Evolutionary conservation across 1,139 yeast species (phyloP).

Genomic region (Kazachstania sp.): DNA sequence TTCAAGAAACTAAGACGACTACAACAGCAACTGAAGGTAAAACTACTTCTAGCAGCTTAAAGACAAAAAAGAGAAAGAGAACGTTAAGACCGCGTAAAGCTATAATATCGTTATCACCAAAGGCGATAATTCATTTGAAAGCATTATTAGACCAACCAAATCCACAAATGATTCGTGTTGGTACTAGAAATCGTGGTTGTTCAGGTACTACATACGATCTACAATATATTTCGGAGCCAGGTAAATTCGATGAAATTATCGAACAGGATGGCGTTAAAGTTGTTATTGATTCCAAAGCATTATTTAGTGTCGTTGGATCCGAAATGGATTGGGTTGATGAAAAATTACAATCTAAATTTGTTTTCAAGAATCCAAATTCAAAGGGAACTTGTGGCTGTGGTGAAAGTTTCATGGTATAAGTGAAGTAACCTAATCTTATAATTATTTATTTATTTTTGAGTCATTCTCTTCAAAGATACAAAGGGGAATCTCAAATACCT

Average conservation of each 20-base stretch:
- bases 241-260: conserved; percentile 86
- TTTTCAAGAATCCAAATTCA: conserved; percentile 89
- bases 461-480: too few relatives aligned
- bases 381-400: conserved; percentile 99
- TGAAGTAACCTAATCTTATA: background rate
- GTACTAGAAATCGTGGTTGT: conserved; percentile 94
- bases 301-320: conserved; percentile 89
- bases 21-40: background rate
- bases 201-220: conserved; percentile 88
- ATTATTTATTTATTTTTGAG: background rate
- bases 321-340: conserved; percentile 99
- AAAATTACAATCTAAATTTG: conserved; percentile 77
- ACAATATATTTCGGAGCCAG: conserved; percentile 83
- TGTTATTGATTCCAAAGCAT: conserved; percentile 87
- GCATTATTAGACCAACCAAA: conserved; percentile 67
- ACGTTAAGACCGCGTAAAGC: conserved; percentile 79
- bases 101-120: conserved; percentile 66
- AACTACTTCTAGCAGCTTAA: conserved; percentile 15
- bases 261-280: conserved; percentile 92
- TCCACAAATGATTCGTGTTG: conserved; percentile 83
- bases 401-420: conserved; percentile 88
- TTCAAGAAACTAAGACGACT: conserved; percentile 10
- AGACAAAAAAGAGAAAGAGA: conserved; percentile 45
- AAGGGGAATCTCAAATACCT: too few relatives aligned
- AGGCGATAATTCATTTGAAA: conserved; percentile 63